A percentile compares a stretch with the other conserved stretches of the same genome.
Evolutionary conservation across 2,329 filamentous ascomycete genomes (phyloP).

Genomic region (Aspergillus sclerotialis): DNA sequence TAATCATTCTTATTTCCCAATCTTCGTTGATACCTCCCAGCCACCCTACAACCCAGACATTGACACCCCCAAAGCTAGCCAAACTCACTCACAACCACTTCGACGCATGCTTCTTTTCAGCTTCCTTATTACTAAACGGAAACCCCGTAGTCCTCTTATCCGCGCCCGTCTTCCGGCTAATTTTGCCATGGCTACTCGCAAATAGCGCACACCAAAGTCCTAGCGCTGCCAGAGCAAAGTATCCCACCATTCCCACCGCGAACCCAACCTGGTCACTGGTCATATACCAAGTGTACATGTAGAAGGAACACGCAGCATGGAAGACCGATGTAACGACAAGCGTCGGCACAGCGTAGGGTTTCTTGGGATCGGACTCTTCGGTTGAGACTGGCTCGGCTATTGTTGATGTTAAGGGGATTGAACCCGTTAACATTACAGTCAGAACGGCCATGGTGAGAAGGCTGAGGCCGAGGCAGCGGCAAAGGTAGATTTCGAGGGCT

Average conservation of each 20-base stretch:
- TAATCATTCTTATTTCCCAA: too few relatives aligned
- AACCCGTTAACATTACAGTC: conserved; percentile 63
- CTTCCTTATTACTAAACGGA: conserved; percentile 56
- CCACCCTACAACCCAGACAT: too few relatives aligned
- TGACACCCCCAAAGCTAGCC: too few relatives aligned
- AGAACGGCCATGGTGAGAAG: conserved; percentile 59
- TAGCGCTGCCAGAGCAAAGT: conserved; percentile 50
- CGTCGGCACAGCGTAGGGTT: conserved; percentile 60
- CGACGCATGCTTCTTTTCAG: conserved; percentile 43
- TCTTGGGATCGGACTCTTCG: conserved; percentile 41
- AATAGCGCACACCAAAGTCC: conserved; percentile 61
- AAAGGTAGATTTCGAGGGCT: conserved; percentile 67
- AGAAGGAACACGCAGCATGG: conserved; percentile 57
- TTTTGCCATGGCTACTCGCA: conserved; percentile 48
- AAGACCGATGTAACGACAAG: conserved; percentile 60
- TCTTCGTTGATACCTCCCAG: too few relatives aligned
- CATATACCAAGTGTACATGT: conserved; percentile 63
- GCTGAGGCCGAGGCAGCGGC: conserved; percentile 61
- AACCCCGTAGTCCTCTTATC: conserved; percentile 62
- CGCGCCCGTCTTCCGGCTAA: conserved; percentile 57
- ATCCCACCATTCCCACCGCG: conserved; percentile 53
- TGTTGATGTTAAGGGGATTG: conserved; percentile 57
- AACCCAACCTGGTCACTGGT: conserved; percentile 51
- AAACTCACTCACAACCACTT: conserved; percentile 18
- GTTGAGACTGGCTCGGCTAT: conserved; percentile 34